Percentiles rank a stretch among this genome's conserved stretches.
These are phyloP conservation scores for Colletotrichum neosansevieriae DNA, from an alignment of 2,329 filamentous ascomycete species.

Conservation along the genomic window DNA sequence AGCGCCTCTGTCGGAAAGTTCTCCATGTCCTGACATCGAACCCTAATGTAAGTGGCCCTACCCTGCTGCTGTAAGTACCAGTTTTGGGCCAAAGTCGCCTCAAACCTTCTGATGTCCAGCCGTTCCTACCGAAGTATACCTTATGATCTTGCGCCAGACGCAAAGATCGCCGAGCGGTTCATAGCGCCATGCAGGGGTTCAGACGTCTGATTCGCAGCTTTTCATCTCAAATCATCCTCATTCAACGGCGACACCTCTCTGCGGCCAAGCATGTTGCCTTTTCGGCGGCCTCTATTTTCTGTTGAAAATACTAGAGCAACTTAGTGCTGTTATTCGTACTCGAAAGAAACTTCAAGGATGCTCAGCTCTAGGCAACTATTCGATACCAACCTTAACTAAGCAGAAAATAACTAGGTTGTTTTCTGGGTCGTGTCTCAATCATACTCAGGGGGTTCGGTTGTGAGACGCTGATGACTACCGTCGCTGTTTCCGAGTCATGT, in stretches of 20 bases:
- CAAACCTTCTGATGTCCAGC: conserved; percentile 9
- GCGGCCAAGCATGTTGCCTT: too few relatives aligned
- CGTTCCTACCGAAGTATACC: conserved; percentile 1
- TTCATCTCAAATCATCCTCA: conserved; percentile 20
- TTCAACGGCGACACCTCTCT: background rate
- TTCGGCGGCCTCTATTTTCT: too few relatives aligned
- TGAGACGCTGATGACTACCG: background rate
- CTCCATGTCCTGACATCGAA: conserved; percentile 1
- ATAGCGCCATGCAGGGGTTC: conserved; percentile 28
- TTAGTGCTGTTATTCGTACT: too few relatives aligned
- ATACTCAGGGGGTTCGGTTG: background rate
- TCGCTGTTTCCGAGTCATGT: background rate
- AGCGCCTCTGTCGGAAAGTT: conserved; percentile 1
- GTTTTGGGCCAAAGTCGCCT: conserved; percentile 1
- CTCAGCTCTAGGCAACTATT: background rate
- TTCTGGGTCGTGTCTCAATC: background rate
- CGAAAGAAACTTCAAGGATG: too few relatives aligned
- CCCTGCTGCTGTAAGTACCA: background rate
- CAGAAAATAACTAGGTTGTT: background rate
- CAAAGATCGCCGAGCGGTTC: conserved; percentile 8
- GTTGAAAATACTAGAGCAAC: background rate
- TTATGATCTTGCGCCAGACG: conserved; percentile 4
- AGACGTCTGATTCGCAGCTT: conserved; percentile 12
- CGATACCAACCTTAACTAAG: background rate
- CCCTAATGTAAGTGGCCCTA: background rate